These are phyloP conservation scores for Sphaerobolus stellatus DNA, from an alignment of 1,284 basidiomycete genomes.

Conservation along the genomic window DNA sequence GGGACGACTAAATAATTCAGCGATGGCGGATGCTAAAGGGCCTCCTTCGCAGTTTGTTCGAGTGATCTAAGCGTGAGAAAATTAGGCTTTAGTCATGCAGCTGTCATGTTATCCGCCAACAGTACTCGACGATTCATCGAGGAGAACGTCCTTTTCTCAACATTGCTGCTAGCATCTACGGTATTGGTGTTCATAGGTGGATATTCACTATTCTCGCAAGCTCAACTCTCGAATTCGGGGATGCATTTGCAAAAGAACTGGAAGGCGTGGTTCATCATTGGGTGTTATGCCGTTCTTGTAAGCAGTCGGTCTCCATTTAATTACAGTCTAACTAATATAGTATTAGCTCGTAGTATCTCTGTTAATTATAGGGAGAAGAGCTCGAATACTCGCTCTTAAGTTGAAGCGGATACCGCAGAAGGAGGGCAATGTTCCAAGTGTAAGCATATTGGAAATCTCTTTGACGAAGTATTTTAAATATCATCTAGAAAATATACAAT, in stretches of 20 bases:
- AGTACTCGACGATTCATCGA: constrained; percentile 10
- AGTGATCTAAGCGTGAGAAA: background rate
- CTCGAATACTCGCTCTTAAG: constrained; percentile 6
- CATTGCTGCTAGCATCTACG: constrained; percentile 1
- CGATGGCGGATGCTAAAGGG: background rate
- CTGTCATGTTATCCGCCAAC: constrained; percentile 4
- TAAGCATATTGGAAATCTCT: background rate
- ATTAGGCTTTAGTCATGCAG: background rate
- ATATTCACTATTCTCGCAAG: constrained; percentile 9
- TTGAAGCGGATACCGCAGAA: constrained; percentile 10
- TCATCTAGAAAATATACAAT: constrained; percentile 61
- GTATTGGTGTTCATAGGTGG: constrained; percentile 9
- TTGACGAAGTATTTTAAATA: background rate
- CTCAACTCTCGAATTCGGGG: background rate
- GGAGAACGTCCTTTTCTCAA: constrained; percentile 8
- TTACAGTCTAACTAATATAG: background rate
- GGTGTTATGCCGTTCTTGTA: constrained; percentile 12
- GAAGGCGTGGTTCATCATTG: constrained; percentile 14
- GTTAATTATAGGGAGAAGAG: constrained; percentile 8
- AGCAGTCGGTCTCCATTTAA: background rate
- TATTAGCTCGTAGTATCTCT: constrained; percentile 1
- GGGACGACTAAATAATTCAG: background rate
- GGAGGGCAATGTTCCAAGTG: background rate
- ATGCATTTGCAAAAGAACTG: constrained; percentile 5
- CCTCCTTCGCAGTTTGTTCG: background rate